Conservation (phyloP, 2,329 filamentous ascomycete genomes). For the Cordyceps tenuipes region DNA sequence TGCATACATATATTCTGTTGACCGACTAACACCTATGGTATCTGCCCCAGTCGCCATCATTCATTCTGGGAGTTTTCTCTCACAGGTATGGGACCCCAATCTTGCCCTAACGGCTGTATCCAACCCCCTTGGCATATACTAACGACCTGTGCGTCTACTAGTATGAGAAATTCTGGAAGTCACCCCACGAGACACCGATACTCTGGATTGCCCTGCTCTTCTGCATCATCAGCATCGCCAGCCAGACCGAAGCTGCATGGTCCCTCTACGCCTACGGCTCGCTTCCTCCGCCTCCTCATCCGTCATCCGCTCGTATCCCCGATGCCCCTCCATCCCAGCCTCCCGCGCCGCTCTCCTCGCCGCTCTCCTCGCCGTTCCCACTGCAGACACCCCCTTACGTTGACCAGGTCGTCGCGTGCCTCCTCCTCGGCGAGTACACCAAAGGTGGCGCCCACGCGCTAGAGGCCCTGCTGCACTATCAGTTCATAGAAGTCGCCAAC, state of each 20-base stretch:
- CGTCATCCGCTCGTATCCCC: neutral
- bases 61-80: conserved; percentile 1
- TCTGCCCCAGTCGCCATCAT: neutral
- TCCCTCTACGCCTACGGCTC: conserved; percentile 13
- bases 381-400: conserved; percentile 18
- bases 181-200: conserved; percentile 27
- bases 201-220: conserved; percentile 40
- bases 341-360: neutral
- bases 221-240: conserved; percentile 32
- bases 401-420: conserved; percentile 29
- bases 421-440: conserved; percentile 37
- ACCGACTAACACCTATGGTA: neutral
- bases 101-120: neutral
- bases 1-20: neutral
- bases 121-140: neutral
- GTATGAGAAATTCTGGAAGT: conserved; percentile 36
- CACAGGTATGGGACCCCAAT: neutral
- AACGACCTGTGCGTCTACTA: conserved; percentile 17
- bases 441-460: conserved; percentile 31
- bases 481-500: conserved; percentile 25
- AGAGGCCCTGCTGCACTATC: conserved; percentile 35
- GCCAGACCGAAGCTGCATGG: conserved; percentile 19
- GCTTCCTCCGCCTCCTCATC: neutral
- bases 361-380: conserved; percentile 16
- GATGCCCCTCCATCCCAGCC: conserved; percentile 10